Percentiles rank a stretch among this genome's conserved stretches.
Evolutionary conservation across 768 basidiomycete species (phyloP).

Genomic region (Auriscalpium orientale): DNA sequence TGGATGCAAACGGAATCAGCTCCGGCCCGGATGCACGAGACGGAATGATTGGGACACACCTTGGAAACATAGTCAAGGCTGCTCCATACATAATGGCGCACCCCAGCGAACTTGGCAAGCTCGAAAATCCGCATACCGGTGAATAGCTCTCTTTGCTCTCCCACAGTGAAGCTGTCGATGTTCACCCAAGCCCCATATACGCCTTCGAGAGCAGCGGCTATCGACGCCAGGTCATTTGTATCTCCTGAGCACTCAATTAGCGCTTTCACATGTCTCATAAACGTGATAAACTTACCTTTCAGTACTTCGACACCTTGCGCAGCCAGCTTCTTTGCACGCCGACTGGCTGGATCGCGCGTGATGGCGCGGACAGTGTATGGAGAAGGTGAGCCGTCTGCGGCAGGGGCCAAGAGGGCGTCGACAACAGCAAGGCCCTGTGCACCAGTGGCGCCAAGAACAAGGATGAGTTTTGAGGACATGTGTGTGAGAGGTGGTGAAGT

Average conservation of each 20-base stretch:
- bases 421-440: slow-evolving; percentile 34
- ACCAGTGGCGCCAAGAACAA: slow-evolving; percentile 37
- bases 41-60: slow-evolving; percentile 14
- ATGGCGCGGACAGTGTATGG: slow-evolving; percentile 33
- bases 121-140: slow-evolving; percentile 33
- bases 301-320: slow-evolving; percentile 29
- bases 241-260: slow-evolving; percentile 18
- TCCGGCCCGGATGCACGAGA: not conserved
- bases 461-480: slow-evolving; percentile 24
- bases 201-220: slow-evolving; percentile 25
- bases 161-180: slow-evolving; percentile 25
- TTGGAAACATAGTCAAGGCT: slow-evolving; percentile 32
- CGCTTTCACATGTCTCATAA: not conserved
- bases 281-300: slow-evolving; percentile 19
- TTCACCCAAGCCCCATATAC: slow-evolving; percentile 31
- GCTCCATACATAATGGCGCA: slow-evolving; percentile 34
- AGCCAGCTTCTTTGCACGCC: slow-evolving; percentile 25
- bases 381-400: slow-evolving; percentile 29
- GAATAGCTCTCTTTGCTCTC: slow-evolving; percentile 31
- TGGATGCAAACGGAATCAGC: slow-evolving; percentile 8
- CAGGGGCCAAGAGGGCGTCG: slow-evolving; percentile 26
- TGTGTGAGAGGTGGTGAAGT: too few relatives aligned
- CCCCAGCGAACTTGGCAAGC: slow-evolving; percentile 23
- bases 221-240: slow-evolving; percentile 24
- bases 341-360: slow-evolving; percentile 26